Conservation (phyloP, 78 protist genomes). For the Capsaspora owczarzaki region DNA sequence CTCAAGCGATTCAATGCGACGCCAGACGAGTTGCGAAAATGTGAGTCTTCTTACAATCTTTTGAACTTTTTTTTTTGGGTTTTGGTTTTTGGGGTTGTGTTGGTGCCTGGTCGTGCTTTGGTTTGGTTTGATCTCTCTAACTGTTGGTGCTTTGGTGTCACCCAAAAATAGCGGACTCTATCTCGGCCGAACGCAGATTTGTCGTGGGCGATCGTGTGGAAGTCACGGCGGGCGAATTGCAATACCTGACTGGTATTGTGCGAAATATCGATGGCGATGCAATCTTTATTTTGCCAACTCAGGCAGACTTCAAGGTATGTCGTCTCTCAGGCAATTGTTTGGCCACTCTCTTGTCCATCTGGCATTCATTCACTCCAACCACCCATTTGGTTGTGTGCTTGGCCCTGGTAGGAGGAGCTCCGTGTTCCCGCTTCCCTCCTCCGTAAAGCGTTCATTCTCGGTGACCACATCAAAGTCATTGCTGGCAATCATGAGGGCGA, state of each 20-base stretch:
- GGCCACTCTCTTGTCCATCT: neutral
- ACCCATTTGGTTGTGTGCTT: too few species aligned
- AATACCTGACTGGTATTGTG: slow-evolving; percentile 37
- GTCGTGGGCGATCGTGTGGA: slow-evolving; percentile 46
- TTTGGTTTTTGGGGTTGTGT: too few species aligned
- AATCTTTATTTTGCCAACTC: slow-evolving; percentile 20
- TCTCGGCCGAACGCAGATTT: neutral
- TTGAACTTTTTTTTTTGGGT: too few species aligned
- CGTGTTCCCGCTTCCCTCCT: slow-evolving; percentile 31
- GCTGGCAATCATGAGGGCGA: slow-evolving; percentile 53
- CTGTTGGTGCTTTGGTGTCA: too few species aligned
- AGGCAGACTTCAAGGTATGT: slow-evolving; percentile 15
- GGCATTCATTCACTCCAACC: neutral
- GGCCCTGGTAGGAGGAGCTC: slow-evolving; percentile 16
- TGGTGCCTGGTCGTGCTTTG: too few species aligned
- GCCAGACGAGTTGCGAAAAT: neutral
- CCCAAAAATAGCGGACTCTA: too few species aligned
- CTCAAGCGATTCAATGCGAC: neutral
- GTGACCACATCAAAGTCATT: slow-evolving; percentile 55
- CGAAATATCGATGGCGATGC: slow-evolving; percentile 37
- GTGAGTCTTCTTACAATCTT: too few species aligned
- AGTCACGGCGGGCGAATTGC: slow-evolving; percentile 47
- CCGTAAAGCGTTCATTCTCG: slow-evolving; percentile 41
- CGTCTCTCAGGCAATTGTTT: neutral
- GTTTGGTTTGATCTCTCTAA: too few species aligned